phyloP scores from a whole-genome alignment of 768 basidiomycete genomes.

The Naganishia friedmannii region DNA sequence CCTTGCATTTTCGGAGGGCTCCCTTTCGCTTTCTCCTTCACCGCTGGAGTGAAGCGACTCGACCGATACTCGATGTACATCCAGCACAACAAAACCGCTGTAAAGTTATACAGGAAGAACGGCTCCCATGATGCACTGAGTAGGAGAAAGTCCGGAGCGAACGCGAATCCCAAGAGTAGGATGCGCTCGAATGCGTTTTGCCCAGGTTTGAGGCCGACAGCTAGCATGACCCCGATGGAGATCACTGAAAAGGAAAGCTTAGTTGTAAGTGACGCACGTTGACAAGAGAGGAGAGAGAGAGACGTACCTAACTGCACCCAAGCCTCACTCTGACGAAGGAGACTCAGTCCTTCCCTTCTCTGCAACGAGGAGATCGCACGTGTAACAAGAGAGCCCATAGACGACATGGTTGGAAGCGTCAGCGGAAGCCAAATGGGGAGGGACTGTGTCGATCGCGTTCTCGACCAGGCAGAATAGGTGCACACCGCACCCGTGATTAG shows the following conservation, averaged over 20 bases:
- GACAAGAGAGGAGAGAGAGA: not conserved
- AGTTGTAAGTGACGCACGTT: not conserved
- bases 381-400: conserved; percentile 7
- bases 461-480: not conserved
- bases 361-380: conserved; percentile 6
- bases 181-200: conserved; percentile 35
- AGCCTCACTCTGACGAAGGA: not conserved
- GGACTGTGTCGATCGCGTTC: not conserved
- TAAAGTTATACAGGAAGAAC: conserved; percentile 72
- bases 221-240: conserved; percentile 26
- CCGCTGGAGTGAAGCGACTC: not conserved
- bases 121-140: conserved; percentile 79
- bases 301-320: conserved; percentile 15
- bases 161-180: conserved; percentile 63
- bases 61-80: conserved; percentile 60
- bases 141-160: conserved; percentile 71
- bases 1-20: no score
- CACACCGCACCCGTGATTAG: not conserved
- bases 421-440: conserved; percentile 3
- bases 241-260: not conserved
- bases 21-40: not conserved
- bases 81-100: conserved; percentile 65
- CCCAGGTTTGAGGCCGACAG: conserved; percentile 32
- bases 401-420: not conserved
- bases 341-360: not conserved